Evolutionary conservation across 805 yeast species (phyloP), one percentile per base, ranked within the genome.

Genomic region (Saturnispora hagleri): DNA sequence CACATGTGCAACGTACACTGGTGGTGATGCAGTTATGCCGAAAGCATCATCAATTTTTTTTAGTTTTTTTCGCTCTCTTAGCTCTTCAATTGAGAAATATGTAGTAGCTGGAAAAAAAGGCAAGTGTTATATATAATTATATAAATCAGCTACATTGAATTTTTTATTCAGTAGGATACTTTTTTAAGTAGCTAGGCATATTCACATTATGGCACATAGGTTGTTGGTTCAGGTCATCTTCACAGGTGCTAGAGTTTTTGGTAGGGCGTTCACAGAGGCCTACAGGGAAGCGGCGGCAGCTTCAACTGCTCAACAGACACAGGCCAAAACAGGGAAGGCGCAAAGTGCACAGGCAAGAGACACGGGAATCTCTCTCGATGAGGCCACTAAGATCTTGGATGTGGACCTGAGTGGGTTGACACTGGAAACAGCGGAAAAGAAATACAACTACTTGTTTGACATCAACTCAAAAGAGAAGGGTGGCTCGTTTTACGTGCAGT

Each of bases 281-380:
- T 93, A 91, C 75, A 86, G 84, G 62, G 98, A 93, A 71, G 95
- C 96, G 2, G 97, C 98, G 17, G 87, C 91, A 49, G 90, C 91
- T 2, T 78, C 87, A 28, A 80, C 80, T 58, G 62, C 61, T 50
- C 73, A 85, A 20, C 52, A 58, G 15, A 50, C 53, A 4, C 59
- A 52, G 4, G 48, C 57, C 1, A 56, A 56, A 13, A 57, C 52
- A 8, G 53, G 51, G 73, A n/a, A 70, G 53, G 26, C 68, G 72
- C 20, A 58, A 41, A 41, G 64, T 13, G 51, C 77, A 4, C 75
- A 78, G 50, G 72, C 78, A 31, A 81, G 88, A 55, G 76, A 75
- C 35, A 84, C 85, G 22, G 98, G 96, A 36, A 81, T 93, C 46
- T 74, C 89, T 6, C 74, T 89, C 38, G 95, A 86, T 58, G 99